Percentiles rank a stretch among this genome's conserved stretches.
Evolutionary conservation across 2,329 filamentous ascomycete species (phyloP).

Genomic region (Orbilia oligospora): DNA sequence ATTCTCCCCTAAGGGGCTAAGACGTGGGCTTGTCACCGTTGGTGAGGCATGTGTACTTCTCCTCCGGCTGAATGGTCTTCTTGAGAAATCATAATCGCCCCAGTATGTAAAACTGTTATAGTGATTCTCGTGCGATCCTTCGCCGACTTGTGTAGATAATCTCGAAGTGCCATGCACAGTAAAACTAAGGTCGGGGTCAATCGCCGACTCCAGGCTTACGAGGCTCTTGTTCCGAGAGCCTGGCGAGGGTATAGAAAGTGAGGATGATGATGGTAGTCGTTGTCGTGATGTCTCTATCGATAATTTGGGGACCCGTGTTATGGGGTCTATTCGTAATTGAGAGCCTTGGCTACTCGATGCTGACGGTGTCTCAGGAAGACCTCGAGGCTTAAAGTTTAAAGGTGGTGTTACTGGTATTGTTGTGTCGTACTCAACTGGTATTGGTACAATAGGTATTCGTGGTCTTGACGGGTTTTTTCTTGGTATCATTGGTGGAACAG

Average conservation of each 20-base stretch:
- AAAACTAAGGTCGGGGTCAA: constrained; percentile 55
- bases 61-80: constrained; percentile 21
- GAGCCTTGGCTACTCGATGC: not conserved
- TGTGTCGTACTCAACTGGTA: not conserved
- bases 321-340: constrained; percentile 16
- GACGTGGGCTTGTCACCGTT: constrained; percentile 44
- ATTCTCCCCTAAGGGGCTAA: constrained; percentile 46
- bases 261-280: constrained; percentile 20
- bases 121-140: constrained; percentile 5
- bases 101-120: constrained; percentile 45
- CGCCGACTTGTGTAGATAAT: constrained; percentile 41
- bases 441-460: constrained; percentile 9
- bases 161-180: constrained; percentile 41
- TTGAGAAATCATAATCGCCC: constrained; percentile 48
- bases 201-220: constrained; percentile 54
- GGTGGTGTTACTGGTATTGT: not conserved
- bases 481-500: constrained; percentile 27
- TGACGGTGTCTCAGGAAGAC: constrained; percentile 9
- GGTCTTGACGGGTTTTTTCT: constrained; percentile 29
- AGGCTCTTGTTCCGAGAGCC: constrained; percentile 52
- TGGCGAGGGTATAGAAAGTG: constrained; percentile 36
- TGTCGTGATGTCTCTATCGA: constrained; percentile 27
- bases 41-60: constrained; percentile 39
- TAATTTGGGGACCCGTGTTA: constrained; percentile 1
- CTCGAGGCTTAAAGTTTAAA: constrained; percentile 11